Conservation (phyloP, 1,284 basidiomycete genomes). For the Tilletia horrida region DNA sequence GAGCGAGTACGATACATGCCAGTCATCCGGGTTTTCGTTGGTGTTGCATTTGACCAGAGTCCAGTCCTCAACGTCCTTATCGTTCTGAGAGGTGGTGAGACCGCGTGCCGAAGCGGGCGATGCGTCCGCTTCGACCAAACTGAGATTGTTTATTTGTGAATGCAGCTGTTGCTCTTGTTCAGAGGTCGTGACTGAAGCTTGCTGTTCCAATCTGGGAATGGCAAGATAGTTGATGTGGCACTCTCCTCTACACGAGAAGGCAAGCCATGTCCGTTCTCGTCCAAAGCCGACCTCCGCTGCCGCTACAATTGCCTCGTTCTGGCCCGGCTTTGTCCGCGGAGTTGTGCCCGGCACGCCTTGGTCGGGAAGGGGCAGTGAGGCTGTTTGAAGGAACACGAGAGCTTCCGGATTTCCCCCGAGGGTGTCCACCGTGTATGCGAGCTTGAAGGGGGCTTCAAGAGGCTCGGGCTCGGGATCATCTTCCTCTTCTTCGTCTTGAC, state of each 20-base stretch:
- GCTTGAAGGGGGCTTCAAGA: constrained; percentile 21
- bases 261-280: constrained; percentile 4
- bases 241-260: constrained; percentile 3
- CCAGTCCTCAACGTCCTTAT: constrained; percentile 22
- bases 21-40: constrained; percentile 37
- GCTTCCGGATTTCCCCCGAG: constrained; percentile 40
- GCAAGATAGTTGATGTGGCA: constrained; percentile 16
- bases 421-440: constrained; percentile 37
- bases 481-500: constrained; percentile 10
- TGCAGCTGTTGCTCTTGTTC: neutral
- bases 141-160: no score
- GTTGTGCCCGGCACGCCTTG: neutral
- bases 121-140: neutral
- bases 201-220: neutral
- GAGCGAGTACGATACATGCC: constrained; percentile 46
- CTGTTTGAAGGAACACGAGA: constrained; percentile 39
- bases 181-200: neutral
- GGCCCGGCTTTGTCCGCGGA: no score
- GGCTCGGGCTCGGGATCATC: constrained; percentile 9
- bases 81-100: neutral
- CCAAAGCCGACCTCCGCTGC: constrained; percentile 1
- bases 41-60: constrained; percentile 40
- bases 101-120: neutral
- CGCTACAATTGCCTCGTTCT: no score
- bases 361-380: constrained; percentile 20